A percentile compares a stretch with the other conserved stretches of the same genome.
Evolutionary conservation across 345 rosid species (phyloP).

Genomic region (Murraya paniculata): DNA sequence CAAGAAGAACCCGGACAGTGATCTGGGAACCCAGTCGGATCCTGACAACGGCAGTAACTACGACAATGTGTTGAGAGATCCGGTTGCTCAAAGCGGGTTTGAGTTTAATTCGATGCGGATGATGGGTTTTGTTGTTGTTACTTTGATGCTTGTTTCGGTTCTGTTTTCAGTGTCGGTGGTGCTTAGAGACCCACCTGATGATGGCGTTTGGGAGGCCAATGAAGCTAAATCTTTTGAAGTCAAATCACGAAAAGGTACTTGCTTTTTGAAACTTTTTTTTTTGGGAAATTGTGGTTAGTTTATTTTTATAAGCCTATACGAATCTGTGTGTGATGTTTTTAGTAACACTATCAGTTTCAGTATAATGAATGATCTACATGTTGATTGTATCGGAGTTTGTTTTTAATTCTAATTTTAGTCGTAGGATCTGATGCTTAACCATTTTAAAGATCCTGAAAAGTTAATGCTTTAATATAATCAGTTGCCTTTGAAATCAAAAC

Average conservation of each 20-base stretch:
- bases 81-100: slow-evolving; percentile 25
- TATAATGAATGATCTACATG: neutral
- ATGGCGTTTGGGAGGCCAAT: slow-evolving; percentile 26
- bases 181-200: slow-evolving; percentile 44
- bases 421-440: neutral
- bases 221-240: slow-evolving; percentile 12
- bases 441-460: neutral
- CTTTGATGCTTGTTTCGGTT: slow-evolving; percentile 38
- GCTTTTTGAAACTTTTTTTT: neutral
- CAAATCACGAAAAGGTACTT: slow-evolving; percentile 29
- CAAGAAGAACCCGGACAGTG: slow-evolving; percentile 22
- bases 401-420: neutral
- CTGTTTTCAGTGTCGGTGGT: slow-evolving; percentile 42
- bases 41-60: slow-evolving; percentile 8
- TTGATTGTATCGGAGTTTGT: neutral
- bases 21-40: slow-evolving; percentile 21
- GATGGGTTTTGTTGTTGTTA: slow-evolving; percentile 34
- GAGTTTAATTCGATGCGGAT: slow-evolving; percentile 25
- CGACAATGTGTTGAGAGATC: slow-evolving; percentile 17
- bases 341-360: neutral
- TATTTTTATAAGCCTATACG: neutral
- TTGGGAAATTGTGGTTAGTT: neutral
- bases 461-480: neutral
- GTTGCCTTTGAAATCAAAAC: too few species aligned
- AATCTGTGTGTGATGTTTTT: neutral